Conservation (phyloP, 176 grass and related monocot genomes). For the Poa pratensis region DNA sequence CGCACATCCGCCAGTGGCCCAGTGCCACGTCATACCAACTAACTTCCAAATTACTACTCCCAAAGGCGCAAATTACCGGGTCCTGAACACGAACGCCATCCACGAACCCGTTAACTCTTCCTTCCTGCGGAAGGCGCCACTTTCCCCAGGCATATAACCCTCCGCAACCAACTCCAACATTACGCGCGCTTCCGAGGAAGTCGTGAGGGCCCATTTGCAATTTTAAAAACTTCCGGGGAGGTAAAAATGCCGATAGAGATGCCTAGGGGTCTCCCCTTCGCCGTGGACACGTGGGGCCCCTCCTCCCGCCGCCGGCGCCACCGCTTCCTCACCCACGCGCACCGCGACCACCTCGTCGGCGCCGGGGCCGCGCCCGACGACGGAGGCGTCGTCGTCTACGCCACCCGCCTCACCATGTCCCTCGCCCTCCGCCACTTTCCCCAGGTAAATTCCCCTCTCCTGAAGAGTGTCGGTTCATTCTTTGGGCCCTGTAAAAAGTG, state of each 20-base stretch:
- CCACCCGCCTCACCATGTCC: conserved; percentile 64
- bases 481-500: neutral
- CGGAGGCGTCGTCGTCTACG: conserved; percentile 55
- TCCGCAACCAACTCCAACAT: neutral
- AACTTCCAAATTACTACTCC: neutral
- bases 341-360: conserved; percentile 65
- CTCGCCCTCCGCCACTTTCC: conserved; percentile 60
- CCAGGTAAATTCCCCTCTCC: conserved; percentile 40
- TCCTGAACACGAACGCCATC: neutral
- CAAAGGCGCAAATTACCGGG: neutral
- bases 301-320: conserved; percentile 57
- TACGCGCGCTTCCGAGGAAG: neutral
- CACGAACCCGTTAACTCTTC: neutral
- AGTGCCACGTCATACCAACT: neutral
- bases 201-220: neutral
- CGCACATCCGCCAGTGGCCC: neutral
- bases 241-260: conserved; percentile 90
- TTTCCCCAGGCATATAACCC: conserved; percentile 23
- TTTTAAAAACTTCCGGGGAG: neutral
- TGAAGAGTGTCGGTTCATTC: neutral
- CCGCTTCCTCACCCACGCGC: conserved; percentile 83
- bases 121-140: conserved; percentile 49
- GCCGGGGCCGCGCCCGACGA: conserved; percentile 33
- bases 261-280: conserved; percentile 80
- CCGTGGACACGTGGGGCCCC: conserved; percentile 77